phyloP scores from a whole-genome alignment of 176 grass and related monocot genomes.

The Phyllostachys edulis region DNA sequence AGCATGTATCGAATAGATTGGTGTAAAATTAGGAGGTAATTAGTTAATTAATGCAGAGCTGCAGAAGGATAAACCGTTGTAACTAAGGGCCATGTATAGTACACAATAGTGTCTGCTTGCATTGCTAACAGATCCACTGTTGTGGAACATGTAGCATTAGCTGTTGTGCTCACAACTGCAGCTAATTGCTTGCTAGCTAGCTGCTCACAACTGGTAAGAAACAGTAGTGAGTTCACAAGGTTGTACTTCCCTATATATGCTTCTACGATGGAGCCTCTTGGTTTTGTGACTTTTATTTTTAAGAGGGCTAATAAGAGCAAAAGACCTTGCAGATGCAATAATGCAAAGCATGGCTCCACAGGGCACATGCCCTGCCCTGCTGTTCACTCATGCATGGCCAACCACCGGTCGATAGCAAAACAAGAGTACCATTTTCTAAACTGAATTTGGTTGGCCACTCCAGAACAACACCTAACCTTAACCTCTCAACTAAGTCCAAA shows the following conservation, averaged over 20 bases:
- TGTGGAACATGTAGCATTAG: too few species aligned
- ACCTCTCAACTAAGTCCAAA: not conserved
- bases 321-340: conserved; percentile 28
- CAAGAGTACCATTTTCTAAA: not conserved
- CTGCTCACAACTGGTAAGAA: too few species aligned
- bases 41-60: not conserved
- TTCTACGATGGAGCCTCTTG: not conserved
- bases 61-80: too few species aligned
- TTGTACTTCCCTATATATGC: not conserved
- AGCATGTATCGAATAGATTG: not conserved
- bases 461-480: not conserved
- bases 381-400: not conserved
- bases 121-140: too few species aligned
- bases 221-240: too few species aligned
- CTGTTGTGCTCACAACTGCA: too few species aligned
- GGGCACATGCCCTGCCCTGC: conserved; percentile 14
- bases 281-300: not conserved
- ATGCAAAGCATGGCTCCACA: conserved; percentile 31
- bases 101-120: too few species aligned
- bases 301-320: not conserved
- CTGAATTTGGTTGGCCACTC: not conserved
- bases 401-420: not conserved
- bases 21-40: not conserved
- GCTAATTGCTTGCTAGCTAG: too few species aligned
- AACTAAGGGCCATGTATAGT: too few species aligned